These are phyloP conservation scores for Neofusicoccum umdonicola DNA, from an alignment of 2,329 filamentous ascomycete species.

Conservation along the genomic window DNA sequence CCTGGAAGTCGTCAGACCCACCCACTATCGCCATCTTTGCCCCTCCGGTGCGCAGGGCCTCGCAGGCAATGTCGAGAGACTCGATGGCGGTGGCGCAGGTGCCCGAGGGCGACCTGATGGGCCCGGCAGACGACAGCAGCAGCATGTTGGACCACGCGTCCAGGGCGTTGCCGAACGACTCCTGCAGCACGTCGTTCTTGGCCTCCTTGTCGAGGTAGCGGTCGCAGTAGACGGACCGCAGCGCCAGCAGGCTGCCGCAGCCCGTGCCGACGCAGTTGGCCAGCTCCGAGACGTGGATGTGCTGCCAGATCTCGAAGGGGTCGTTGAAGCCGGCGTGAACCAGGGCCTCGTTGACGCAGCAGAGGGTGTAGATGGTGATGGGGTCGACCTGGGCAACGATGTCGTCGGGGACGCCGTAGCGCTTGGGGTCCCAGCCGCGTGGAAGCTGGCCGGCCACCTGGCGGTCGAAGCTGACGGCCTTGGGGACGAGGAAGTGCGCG, in stretches of 20 bases:
- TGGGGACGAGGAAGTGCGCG: slow-evolving; percentile 17
- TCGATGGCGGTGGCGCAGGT: slow-evolving; percentile 41
- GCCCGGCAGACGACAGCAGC: slow-evolving; percentile 35
- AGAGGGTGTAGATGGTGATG: slow-evolving; percentile 21
- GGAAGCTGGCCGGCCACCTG: slow-evolving; percentile 37
- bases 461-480: slow-evolving; percentile 21
- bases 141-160: slow-evolving; percentile 46
- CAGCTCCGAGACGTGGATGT: slow-evolving; percentile 38
- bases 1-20: slow-evolving; percentile 34
- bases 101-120: slow-evolving; percentile 37
- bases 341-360: no score
- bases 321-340: slow-evolving; percentile 19
- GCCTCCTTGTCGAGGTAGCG: no score
- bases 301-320: slow-evolving; percentile 29
- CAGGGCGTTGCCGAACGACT: slow-evolving; percentile 37
- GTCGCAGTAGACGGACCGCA: background rate
- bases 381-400: slow-evolving; percentile 37
- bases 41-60: slow-evolving; percentile 31
- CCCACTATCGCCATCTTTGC: slow-evolving; percentile 36
- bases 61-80: slow-evolving; percentile 35
- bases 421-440: slow-evolving; percentile 32
- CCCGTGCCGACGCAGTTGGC: slow-evolving; percentile 36
- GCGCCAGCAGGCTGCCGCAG: slow-evolving; percentile 27
- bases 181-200: slow-evolving; percentile 36
- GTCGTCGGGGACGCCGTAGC: slow-evolving; percentile 39